Conservation (phyloP, 345 rosid species). For the Hibiscus trionum region DNA sequence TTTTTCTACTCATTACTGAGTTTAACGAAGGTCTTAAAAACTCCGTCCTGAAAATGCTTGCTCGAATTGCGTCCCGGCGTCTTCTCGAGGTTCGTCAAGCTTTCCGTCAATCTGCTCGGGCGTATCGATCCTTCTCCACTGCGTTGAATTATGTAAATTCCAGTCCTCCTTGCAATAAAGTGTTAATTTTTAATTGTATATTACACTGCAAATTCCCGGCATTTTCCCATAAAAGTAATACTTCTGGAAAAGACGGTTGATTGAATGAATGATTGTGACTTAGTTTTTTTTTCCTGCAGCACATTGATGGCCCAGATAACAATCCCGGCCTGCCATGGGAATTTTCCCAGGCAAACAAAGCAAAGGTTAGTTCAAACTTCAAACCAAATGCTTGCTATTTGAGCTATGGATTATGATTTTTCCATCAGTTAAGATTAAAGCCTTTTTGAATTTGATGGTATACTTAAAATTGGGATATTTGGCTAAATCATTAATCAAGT, state of each 20-base stretch:
- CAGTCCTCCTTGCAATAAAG: neutral
- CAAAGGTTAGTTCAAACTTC: constrained; percentile 34
- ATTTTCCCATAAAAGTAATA: neutral
- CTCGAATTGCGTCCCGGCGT: constrained; percentile 65
- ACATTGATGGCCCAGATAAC: constrained; percentile 80
- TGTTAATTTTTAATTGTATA: no score
- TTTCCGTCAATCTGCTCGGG: constrained; percentile 54
- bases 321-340: constrained; percentile 89
- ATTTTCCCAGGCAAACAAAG: constrained; percentile 52
- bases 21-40: neutral
- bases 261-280: neutral
- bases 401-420: neutral
- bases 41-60: constrained; percentile 51
- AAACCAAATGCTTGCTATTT: neutral
- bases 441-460: neutral
- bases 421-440: neutral
- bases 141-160: constrained; percentile 82
- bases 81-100: constrained; percentile 78
- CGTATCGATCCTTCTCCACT: constrained; percentile 67
- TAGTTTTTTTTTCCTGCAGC: constrained; percentile 33
- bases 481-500: neutral
- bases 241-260: neutral
- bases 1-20: no score
- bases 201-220: neutral
- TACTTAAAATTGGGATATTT: neutral